A percentile compares a stretch with the other conserved stretches of the same genome.
phyloP scores from a whole-genome alignment of 352 stramenopile genomes.

The Phytopythium montanum region DNA sequence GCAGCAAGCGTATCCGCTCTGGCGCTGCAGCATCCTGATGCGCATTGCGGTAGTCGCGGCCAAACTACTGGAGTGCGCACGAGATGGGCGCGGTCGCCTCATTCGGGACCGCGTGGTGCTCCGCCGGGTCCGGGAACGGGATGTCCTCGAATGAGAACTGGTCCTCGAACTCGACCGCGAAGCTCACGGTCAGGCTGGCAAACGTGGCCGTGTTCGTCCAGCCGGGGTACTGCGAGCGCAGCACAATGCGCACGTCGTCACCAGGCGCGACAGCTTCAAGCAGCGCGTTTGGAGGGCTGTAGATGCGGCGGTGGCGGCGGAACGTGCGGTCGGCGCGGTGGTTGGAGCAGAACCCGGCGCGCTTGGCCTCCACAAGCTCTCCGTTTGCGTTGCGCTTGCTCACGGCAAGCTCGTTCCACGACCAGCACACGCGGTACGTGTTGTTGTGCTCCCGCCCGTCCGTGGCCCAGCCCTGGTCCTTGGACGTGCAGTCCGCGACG shows the following conservation, averaged over 20 bases:
- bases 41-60: neutral
- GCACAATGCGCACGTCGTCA: slow-evolving; percentile 42
- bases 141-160: slow-evolving; percentile 37
- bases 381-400: slow-evolving; percentile 17
- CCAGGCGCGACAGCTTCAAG: slow-evolving; percentile 37
- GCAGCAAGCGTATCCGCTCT: too few species aligned
- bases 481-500: slow-evolving; percentile 52
- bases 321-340: slow-evolving; percentile 38
- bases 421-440: slow-evolving; percentile 53
- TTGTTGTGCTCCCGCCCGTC: slow-evolving; percentile 37
- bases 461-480: slow-evolving; percentile 72
- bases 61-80: slow-evolving; percentile 23
- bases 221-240: slow-evolving; percentile 55
- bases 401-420: slow-evolving; percentile 63
- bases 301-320: slow-evolving; percentile 60
- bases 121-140: slow-evolving; percentile 28
- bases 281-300: slow-evolving; percentile 24
- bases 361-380: slow-evolving; percentile 18
- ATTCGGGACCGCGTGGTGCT: slow-evolving; percentile 1
- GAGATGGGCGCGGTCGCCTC: slow-evolving; percentile 9
- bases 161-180: slow-evolving; percentile 46
- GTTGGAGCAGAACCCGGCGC: slow-evolving; percentile 39
- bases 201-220: slow-evolving; percentile 67
- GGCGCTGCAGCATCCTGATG: neutral
- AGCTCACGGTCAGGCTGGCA: slow-evolving; percentile 39